phyloP scores from a whole-genome alignment of 1,284 basidiomycete genomes.

The Tranzscheliella williamsii region DNA sequence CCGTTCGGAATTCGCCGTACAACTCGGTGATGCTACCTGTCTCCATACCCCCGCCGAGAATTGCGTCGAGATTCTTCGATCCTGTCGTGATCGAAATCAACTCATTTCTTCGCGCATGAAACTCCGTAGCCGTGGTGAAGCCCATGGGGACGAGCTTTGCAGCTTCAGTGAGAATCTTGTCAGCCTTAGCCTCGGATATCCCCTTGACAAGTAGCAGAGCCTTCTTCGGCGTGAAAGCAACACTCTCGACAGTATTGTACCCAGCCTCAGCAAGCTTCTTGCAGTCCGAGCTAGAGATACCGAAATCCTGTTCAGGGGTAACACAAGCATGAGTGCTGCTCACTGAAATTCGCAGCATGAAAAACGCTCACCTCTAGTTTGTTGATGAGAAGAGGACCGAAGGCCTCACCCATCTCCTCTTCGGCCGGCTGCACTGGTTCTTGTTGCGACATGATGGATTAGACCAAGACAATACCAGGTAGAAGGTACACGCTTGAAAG shows the following conservation, averaged over 20 bases:
- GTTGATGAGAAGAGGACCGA: slow-evolving; percentile 47
- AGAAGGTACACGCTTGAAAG: too few species aligned
- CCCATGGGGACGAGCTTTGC: slow-evolving; percentile 95
- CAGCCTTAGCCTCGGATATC: slow-evolving; percentile 95
- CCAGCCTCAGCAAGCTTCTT: slow-evolving; percentile 95
- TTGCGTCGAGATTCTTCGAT: slow-evolving; percentile 90
- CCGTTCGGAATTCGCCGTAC: slow-evolving; percentile 97
- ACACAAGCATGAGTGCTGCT: too few species aligned
- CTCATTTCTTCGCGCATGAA: slow-evolving; percentile 88
- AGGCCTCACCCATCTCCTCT: slow-evolving; percentile 41
- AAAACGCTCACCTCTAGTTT: slow-evolving; percentile 54
- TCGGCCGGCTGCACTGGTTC: slow-evolving; percentile 24
- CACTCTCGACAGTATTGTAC: slow-evolving; percentile 88
- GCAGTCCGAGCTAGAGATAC: slow-evolving; percentile 87
- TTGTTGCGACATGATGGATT: slow-evolving; percentile 28
- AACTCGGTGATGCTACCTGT: slow-evolving; percentile 98
- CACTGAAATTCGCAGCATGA: too few species aligned
- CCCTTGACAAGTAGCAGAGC: slow-evolving; percentile 87
- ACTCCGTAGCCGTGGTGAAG: slow-evolving; percentile 97
- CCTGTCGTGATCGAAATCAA: slow-evolving; percentile 96
- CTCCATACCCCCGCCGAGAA: slow-evolving; percentile 96
- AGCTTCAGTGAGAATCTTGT: slow-evolving; percentile 91
- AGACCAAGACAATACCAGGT: too few species aligned
- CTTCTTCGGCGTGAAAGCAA: slow-evolving; percentile 98
- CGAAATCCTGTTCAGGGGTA: slow-evolving; percentile 69